Conservation (phyloP, 495 filamentous ascomycete species). For the Podospora comata region DNA sequence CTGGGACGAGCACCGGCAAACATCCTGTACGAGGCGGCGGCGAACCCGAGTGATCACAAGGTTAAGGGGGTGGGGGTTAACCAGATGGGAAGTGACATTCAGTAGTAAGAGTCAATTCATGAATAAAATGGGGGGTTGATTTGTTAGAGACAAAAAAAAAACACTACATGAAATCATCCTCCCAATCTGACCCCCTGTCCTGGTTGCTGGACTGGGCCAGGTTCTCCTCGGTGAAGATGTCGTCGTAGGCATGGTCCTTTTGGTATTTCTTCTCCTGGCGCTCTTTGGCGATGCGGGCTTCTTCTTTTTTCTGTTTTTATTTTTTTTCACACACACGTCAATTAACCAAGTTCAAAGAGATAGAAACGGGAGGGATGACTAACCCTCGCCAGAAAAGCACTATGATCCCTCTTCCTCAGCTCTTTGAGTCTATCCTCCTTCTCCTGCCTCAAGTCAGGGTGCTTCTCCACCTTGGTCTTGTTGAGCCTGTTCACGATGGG, state of each 20-base stretch:
- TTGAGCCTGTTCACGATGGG: constrained; percentile 91
- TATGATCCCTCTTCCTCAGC: constrained; percentile 66
- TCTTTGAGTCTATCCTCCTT: constrained; percentile 70
- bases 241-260: constrained; percentile 93
- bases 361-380: too few species aligned
- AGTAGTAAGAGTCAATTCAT: constrained; percentile 9
- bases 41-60: constrained; percentile 83
- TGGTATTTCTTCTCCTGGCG: constrained; percentile 84
- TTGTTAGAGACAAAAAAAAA: background rate
- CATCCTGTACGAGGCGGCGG: constrained; percentile 88
- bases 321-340: too few species aligned
- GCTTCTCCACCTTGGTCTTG: constrained; percentile 87
- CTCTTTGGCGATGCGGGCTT: constrained; percentile 73
- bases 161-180: constrained; percentile 71
- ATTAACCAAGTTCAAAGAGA: too few species aligned
- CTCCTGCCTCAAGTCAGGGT: constrained; percentile 74
- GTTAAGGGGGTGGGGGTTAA: constrained; percentile 46
- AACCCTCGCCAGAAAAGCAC: constrained; percentile 61
- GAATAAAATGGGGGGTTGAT: background rate
- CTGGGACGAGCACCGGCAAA: constrained; percentile 77
- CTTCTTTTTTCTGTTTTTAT: constrained; percentile 63
- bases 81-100: constrained; percentile 48
- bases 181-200: constrained; percentile 56
- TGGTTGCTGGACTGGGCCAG: constrained; percentile 66
- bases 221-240: constrained; percentile 67